Percentiles rank a stretch among this genome's conserved stretches.
Evolutionary conservation across 495 filamentous ascomycete genomes (phyloP).

Genomic region (Neurospora sp.): DNA sequence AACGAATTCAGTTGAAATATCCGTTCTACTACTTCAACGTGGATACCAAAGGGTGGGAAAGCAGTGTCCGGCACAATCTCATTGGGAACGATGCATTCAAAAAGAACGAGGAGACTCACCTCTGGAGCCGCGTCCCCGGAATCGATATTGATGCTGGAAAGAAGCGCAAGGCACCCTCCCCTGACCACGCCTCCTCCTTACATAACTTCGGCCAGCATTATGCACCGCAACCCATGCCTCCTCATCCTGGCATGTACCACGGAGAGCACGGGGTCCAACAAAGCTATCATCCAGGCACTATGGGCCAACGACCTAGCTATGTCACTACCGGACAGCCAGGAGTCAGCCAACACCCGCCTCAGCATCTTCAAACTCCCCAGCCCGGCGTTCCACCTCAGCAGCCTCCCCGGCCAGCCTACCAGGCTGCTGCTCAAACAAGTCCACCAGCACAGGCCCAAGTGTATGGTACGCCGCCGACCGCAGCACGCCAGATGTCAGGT

Average conservation of each 20-base stretch:
- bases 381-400: slow-evolving; percentile 12
- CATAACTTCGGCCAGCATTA: slow-evolving; percentile 19
- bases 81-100: slow-evolving; percentile 80
- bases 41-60: slow-evolving; percentile 85
- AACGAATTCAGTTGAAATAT: slow-evolving; percentile 74
- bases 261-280: slow-evolving; percentile 13
- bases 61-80: slow-evolving; percentile 91
- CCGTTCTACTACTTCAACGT: slow-evolving; percentile 82
- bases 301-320: slow-evolving; percentile 17
- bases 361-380: slow-evolving; percentile 13
- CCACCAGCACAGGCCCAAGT: slow-evolving; percentile 26
- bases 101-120: slow-evolving; percentile 57
- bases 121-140: slow-evolving; percentile 41
- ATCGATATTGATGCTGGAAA: slow-evolving; percentile 42
- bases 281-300: slow-evolving; percentile 14
- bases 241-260: slow-evolving; percentile 21
- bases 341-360: slow-evolving; percentile 15
- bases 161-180: slow-evolving; percentile 39
- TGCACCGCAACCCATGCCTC: slow-evolving; percentile 13
- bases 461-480: slow-evolving; percentile 14
- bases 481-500: slow-evolving; percentile 22
- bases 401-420: slow-evolving; percentile 21
- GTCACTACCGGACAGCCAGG: slow-evolving; percentile 14
- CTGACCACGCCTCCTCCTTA: slow-evolving; percentile 25
- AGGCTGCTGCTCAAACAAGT: slow-evolving; percentile 19